Evolutionary conservation across 331 rosid genomes (phyloP).

Genomic region (Malus hybrid): DNA sequence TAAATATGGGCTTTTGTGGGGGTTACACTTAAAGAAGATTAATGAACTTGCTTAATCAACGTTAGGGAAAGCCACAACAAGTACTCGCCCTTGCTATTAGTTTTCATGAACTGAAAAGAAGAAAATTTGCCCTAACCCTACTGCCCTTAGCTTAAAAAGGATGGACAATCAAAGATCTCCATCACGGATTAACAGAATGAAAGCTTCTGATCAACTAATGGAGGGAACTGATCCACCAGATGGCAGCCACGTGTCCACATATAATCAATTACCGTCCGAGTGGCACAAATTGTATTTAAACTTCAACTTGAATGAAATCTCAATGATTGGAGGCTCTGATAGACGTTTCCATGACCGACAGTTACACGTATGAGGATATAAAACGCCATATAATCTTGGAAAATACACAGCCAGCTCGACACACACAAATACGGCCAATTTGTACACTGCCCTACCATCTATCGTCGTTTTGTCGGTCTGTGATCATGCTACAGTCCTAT

Average conservation of each 20-base stretch:
- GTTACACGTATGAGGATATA: slow-evolving; percentile 27
- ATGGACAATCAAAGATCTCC: not conserved
- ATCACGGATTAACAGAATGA: not conserved
- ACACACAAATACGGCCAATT: slow-evolving; percentile 14
- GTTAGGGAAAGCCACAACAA: not conserved
- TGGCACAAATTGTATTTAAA: not conserved
- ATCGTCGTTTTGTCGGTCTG: not conserved
- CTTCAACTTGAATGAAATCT: not conserved
- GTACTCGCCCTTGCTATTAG: not conserved
- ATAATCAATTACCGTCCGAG: not conserved
- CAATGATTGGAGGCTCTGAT: slow-evolving; percentile 27
- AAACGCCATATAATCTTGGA: slow-evolving; percentile 13
- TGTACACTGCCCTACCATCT: slow-evolving; percentile 10
- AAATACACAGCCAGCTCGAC: slow-evolving; percentile 42
- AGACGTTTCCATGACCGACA: slow-evolving; percentile 51
- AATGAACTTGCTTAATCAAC: not conserved
- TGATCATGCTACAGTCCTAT: not conserved
- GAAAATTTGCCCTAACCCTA: not conserved
- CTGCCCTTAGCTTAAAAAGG: not conserved
- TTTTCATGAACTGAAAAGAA: not conserved
- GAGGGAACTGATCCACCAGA: not conserved
- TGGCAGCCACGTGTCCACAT: not conserved
- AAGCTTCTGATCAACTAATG: not conserved
- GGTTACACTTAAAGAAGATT: not conserved
- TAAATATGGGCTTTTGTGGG: not conserved